Conservation (phyloP, 352 stramenopile species). For the Pythium periplocum region DNA sequence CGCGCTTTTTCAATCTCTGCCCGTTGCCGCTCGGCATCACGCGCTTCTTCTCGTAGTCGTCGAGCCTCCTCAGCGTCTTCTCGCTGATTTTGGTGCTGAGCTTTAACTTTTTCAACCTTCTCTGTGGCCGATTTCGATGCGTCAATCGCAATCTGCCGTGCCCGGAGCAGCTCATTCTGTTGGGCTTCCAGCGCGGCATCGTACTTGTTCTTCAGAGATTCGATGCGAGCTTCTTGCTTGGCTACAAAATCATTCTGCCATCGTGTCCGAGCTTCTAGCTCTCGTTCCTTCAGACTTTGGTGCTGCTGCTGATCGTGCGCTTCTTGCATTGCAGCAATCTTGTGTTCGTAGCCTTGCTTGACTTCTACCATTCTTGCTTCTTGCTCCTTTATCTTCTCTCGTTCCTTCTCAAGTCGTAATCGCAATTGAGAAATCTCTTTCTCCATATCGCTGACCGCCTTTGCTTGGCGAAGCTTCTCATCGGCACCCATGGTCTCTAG, state of each 20-base stretch:
- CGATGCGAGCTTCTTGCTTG: slow-evolving; percentile 65
- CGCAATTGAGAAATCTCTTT: slow-evolving; percentile 50
- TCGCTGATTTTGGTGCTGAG: slow-evolving; percentile 24
- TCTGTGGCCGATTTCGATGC: slow-evolving; percentile 35
- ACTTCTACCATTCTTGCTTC: slow-evolving; percentile 26
- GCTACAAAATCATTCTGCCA: slow-evolving; percentile 71
- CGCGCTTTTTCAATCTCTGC: slow-evolving; percentile 35
- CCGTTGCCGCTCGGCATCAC: slow-evolving; percentile 13
- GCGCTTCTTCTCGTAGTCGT: slow-evolving; percentile 11
- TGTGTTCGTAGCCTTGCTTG: slow-evolving; percentile 46
- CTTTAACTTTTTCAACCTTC: slow-evolving; percentile 43
- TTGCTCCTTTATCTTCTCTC: slow-evolving; percentile 25
- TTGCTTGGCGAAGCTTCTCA: slow-evolving; percentile 34
- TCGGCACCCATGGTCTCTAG: slow-evolving; percentile 34
- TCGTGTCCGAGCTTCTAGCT: slow-evolving; percentile 45
- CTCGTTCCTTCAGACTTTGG: slow-evolving; percentile 45
- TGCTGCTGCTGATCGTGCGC: slow-evolving; percentile 39
- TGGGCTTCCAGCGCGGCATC: slow-evolving; percentile 56
- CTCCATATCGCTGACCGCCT: slow-evolving; percentile 34
- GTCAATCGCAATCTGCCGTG: slow-evolving; percentile 44
- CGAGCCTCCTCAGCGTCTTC: slow-evolving; percentile 35
- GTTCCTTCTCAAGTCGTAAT: slow-evolving; percentile 41
- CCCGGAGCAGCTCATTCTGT: slow-evolving; percentile 41
- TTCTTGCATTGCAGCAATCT: slow-evolving; percentile 41
- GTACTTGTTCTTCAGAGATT: slow-evolving; percentile 67